Base-by-base conservation (phyloP, 257 asterid species). In the Solanum habrochaites region DNA sequence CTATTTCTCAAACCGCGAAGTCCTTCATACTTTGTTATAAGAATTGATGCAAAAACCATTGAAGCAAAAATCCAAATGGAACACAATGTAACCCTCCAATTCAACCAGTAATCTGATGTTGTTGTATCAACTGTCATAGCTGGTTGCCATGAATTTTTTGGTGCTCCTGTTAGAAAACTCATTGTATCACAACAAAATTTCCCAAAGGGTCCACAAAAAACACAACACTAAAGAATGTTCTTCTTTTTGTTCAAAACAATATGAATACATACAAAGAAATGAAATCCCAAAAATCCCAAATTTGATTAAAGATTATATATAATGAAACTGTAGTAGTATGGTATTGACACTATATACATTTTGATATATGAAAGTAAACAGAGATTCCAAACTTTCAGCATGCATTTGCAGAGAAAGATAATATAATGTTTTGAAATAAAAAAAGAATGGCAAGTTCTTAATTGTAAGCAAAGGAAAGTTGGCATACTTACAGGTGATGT, bases 391-490 rank as follows among this genome's bases (percentile, higher is more conserved):
- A 88, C 94, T 93, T 95, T 92, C 88, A 89, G 88, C 85, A 66
- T 71, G 82, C 56, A 89, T 90, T 89, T 90, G 89, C 88, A 90
- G 90, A 88, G 83, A 58, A 85, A 80, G 85, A 45, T 83, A 81
- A 85, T 70, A 75, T 8, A 45, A 27, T 49, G 64, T 15, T 37
- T n/a, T 73, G 78, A 87, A 88, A 82, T 77, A 85, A 88, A 66
- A 14, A 93, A 86, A 87, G 90, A 88, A 32, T 32, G 82, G 91
- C 10, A 85, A 91, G 89, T 87, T 92, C 82, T 93, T 87, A 88
- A 92, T 92, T 95, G 98, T n/a, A 97, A 95, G 98, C 97, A 90
- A 94, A 97, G 98, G 81, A 91, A 94, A 90, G 92, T 67, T 86
- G 91, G 92, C 89, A 92, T 91, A 87, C 95, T 89, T 92, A 87